These are phyloP conservation scores for Cutaneotrichosporon dermatis DNA, from an alignment of 1,284 basidiomycete species.

Conservation along the genomic window DNA sequence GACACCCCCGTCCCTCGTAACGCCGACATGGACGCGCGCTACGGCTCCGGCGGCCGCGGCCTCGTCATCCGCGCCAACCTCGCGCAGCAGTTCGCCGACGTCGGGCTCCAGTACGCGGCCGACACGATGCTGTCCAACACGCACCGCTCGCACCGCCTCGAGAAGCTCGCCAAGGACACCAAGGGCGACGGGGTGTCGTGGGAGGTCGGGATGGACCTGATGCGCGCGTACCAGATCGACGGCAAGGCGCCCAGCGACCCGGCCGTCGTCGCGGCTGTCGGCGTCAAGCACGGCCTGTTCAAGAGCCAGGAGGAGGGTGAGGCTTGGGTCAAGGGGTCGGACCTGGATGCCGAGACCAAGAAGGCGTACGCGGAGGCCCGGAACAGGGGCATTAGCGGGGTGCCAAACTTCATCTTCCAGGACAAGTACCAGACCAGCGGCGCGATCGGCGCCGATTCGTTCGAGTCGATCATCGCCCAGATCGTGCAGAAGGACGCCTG, in stretches of 20 bases:
- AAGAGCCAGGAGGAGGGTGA: slow-evolving; percentile 18
- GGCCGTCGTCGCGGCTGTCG: slow-evolving; percentile 36
- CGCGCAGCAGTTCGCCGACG: neutral
- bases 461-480: slow-evolving; percentile 43
- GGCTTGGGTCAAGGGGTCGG: slow-evolving; percentile 31
- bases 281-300: slow-evolving; percentile 44
- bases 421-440: slow-evolving; percentile 45
- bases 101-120: neutral
- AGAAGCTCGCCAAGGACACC: slow-evolving; percentile 24
- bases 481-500: neutral
- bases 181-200: slow-evolving; percentile 40
- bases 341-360: slow-evolving; percentile 28
- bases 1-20: neutral
- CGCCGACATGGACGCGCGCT: neutral
- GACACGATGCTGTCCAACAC: slow-evolving; percentile 17
- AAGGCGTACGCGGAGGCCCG: slow-evolving; percentile 33
- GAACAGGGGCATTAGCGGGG: slow-evolving; percentile 46
- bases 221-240: slow-evolving; percentile 45
- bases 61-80: neutral
- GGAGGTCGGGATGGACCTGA: slow-evolving; percentile 33
- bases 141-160: slow-evolving; percentile 46
- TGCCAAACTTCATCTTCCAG: slow-evolving; percentile 50
- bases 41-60: neutral
- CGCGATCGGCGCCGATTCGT: slow-evolving; percentile 51
- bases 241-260: slow-evolving; percentile 40